These are phyloP conservation scores for Pseudogymnoascus sp. DNA, from an alignment of 2,329 filamentous ascomycete species.

Conservation along the genomic window DNA sequence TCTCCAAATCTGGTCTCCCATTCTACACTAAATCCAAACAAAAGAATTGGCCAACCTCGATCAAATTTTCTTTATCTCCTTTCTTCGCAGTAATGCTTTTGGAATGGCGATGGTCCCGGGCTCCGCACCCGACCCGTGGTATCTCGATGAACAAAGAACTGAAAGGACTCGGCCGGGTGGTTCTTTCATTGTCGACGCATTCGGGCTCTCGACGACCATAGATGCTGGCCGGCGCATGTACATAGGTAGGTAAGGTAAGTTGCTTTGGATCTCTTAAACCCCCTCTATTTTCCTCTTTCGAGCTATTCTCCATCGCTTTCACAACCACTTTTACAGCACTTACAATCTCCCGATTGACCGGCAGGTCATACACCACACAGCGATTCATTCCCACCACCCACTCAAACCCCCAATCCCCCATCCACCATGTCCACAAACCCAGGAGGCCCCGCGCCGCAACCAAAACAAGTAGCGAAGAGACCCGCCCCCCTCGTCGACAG, in stretches of 20 bases:
- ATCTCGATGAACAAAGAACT: neutral
- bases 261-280: conserved; percentile 1
- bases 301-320: neutral
- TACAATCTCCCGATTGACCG: neutral
- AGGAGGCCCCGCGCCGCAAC: neutral
- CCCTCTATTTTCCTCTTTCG: neutral
- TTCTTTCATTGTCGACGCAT: neutral
- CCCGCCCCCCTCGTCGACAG: neutral
- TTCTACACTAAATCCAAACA: neutral
- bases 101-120: neutral
- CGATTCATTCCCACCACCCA: neutral
- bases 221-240: neutral
- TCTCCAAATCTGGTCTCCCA: neutral
- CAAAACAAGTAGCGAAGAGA: neutral
- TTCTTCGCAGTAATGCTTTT: neutral
- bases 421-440: neutral
- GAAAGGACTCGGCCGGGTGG: neutral
- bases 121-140: neutral
- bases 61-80: neutral
- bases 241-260: neutral
- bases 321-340: neutral
- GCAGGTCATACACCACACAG: neutral
- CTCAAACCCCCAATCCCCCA: neutral
- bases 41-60: neutral
- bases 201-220: neutral